A percentile compares a stretch with the other conserved stretches of the same genome.
phyloP scores from a whole-genome alignment of 1,284 basidiomycete species.

The Boletus hoseneyae region DNA sequence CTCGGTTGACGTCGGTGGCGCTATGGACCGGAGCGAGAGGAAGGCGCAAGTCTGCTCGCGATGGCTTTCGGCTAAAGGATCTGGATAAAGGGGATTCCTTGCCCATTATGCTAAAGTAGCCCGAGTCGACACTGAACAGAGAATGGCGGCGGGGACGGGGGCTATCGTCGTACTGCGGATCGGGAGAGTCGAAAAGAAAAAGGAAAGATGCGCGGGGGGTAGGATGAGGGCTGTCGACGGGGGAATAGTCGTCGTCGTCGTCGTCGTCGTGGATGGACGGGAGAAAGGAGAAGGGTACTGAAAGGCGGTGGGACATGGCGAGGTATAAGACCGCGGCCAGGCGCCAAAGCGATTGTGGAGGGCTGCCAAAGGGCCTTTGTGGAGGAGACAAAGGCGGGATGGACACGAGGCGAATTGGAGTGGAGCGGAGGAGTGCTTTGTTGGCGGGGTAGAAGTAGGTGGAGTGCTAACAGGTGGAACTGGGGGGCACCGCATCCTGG shows the following conservation, averaged over 20 bases:
- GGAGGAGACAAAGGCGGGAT: slow-evolving; percentile 24
- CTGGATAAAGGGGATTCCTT: slow-evolving; percentile 17
- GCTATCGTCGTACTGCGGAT: slow-evolving; percentile 4
- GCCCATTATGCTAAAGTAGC: slow-evolving; percentile 29
- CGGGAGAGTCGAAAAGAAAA: slow-evolving; percentile 4
- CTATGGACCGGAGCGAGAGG: slow-evolving; percentile 12
- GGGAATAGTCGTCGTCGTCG: slow-evolving; percentile 18
- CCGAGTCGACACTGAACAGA: slow-evolving; percentile 28
- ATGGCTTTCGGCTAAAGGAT: slow-evolving; percentile 9
- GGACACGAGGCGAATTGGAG: slow-evolving; percentile 9
- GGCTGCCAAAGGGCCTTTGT: slow-evolving; percentile 22
- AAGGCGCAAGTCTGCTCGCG: slow-evolving; percentile 13
- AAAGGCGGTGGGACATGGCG: slow-evolving; percentile 17
- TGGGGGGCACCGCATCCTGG: slow-evolving; percentile 22
- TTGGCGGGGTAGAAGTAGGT: background rate
- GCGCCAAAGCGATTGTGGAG: slow-evolving; percentile 25
- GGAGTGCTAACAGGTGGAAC: slow-evolving; percentile 8
- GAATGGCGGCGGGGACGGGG: slow-evolving; percentile 18
- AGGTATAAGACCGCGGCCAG: slow-evolving; percentile 15
- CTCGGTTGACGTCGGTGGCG: slow-evolving; percentile 2
- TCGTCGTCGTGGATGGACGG: slow-evolving; percentile 17
- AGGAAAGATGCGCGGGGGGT: slow-evolving; percentile 27
- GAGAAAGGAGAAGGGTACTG: slow-evolving; percentile 13
- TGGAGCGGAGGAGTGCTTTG: slow-evolving; percentile 7
- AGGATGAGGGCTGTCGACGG: slow-evolving; percentile 14